Evolutionary conservation across 441 rosid species (phyloP), one percentile per base, ranked within the genome.

Genomic region (Capsella rubella): DNA sequence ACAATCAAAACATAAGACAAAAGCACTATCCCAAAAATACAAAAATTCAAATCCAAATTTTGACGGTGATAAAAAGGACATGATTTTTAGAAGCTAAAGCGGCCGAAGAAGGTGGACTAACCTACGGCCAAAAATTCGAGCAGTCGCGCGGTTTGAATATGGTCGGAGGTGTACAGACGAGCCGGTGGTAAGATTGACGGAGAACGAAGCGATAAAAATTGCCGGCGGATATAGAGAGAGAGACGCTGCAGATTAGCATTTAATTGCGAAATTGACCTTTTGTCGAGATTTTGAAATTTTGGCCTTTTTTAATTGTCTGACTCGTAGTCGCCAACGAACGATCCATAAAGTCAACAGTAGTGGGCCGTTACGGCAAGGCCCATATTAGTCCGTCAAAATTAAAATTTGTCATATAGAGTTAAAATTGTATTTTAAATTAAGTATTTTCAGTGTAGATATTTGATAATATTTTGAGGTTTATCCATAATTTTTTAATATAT

Each of bases 181-280:
- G 53, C 46, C 67, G 53, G 67, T 74, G 42, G 29, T 40, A 66
- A 47, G 43, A 37, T 66, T 18, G 51, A 68, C 74, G 75, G 79
- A 13, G 65, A 47, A 75, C 50, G 52, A 63, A 32, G n/a, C 53
- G 29, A 61, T 14, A 32, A 68, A 21, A 32, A 35, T 69, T 43
- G 71, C 39, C 79, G 75, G 78, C 46, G 25, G 9, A 8, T 8
- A 9, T 1, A 13, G 49, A 10, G 55, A 56, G 52, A 32, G 29
- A 54, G 40, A 42, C 29, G 64, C 51, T 52, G 46, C 59, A 53
- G 31, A 63, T 35, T 53, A 31, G 70, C 71, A 63, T 62, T 35
- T 46, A 69, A 16, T 75, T 75, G 29, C 65, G 31, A 75, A 42
- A 46, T 56, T 69, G 71, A 37, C 74, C 60, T 69, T 47, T 21